phyloP scores from a whole-genome alignment of 2,329 filamentous ascomycete genomes.

The Penicillium nordicum region DNA sequence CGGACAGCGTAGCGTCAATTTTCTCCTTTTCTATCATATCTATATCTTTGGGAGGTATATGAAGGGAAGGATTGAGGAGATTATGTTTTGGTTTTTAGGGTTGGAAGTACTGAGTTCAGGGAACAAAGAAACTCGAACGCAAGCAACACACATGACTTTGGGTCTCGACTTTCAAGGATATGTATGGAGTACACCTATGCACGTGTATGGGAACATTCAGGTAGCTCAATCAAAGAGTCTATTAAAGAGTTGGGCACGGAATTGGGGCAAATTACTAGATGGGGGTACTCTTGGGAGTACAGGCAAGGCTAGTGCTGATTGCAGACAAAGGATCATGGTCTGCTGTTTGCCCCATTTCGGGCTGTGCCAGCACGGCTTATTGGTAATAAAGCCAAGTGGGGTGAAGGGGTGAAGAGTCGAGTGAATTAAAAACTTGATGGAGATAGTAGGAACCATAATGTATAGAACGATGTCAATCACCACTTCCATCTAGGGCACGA shows the following conservation, averaged over 20 bases:
- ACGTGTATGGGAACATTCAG: not conserved
- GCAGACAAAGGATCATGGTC: not conserved
- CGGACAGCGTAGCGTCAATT: not conserved
- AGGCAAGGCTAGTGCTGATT: not conserved
- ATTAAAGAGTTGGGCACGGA: not conserved
- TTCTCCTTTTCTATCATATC: not conserved
- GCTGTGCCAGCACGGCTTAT: not conserved
- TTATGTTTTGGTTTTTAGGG: not conserved
- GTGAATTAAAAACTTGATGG: not conserved
- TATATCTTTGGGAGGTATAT: not conserved
- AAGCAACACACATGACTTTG: not conserved
- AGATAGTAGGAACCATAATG: not conserved
- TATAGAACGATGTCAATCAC: not conserved
- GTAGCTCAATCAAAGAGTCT: not conserved
- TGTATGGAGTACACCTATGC: not conserved
- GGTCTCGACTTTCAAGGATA: not conserved
- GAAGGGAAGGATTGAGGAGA: not conserved
- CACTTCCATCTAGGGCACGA: not conserved
- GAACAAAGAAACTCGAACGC: slow-evolving; percentile 4
- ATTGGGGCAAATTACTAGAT: not conserved
- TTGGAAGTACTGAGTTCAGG: not conserved
- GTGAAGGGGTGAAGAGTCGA: not conserved
- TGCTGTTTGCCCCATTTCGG: not conserved
- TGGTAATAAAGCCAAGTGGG: not conserved
- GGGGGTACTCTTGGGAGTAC: not conserved